Conservation (phyloP, 352 stramenopile species). For the Phytophthora citrophthora region DNA sequence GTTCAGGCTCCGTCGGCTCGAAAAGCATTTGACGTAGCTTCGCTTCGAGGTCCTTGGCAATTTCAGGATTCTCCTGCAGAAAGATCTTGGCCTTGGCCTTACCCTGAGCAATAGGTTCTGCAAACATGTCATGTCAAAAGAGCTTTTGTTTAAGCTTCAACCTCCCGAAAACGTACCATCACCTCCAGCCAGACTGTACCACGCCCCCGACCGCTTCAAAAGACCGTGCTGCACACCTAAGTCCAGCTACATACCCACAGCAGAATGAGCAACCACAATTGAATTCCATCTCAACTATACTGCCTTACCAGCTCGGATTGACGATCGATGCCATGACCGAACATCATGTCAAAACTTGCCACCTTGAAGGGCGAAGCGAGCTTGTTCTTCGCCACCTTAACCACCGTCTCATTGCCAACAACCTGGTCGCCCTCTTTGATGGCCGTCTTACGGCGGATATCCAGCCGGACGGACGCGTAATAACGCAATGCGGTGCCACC, state of each 20-base stretch:
- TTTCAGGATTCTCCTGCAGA: constrained; percentile 73
- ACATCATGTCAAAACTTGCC: constrained; percentile 97
- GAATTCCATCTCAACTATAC: background rate
- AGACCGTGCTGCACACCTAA: constrained; percentile 76
- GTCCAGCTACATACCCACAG: constrained; percentile 52
- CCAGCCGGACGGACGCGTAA: constrained; percentile 93
- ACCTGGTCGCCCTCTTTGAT: constrained; percentile 93
- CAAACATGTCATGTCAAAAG: background rate
- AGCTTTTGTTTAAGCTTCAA: background rate
- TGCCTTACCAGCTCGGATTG: constrained; percentile 74
- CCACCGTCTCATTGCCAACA: constrained; percentile 96
- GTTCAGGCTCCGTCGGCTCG: constrained; percentile 20
- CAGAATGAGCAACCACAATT: constrained; percentile 1
- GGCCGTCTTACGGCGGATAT: constrained; percentile 94
- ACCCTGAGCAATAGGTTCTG: constrained; percentile 86
- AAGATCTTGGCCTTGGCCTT: constrained; percentile 87
- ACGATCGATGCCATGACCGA: constrained; percentile 95
- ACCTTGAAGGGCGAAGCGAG: constrained; percentile 96
- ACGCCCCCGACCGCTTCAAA: constrained; percentile 82
- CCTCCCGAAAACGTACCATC: constrained; percentile 48
- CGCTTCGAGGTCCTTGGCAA: constrained; percentile 73
- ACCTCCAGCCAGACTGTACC: constrained; percentile 70
- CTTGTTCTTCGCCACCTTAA: constrained; percentile 99
- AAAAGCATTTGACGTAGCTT: constrained; percentile 78
- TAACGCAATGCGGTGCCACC: constrained; percentile 89